Evolutionary conservation across 306 rosid genomes (phyloP).

Genomic region (Herpetospermum pedunculosum): DNA sequence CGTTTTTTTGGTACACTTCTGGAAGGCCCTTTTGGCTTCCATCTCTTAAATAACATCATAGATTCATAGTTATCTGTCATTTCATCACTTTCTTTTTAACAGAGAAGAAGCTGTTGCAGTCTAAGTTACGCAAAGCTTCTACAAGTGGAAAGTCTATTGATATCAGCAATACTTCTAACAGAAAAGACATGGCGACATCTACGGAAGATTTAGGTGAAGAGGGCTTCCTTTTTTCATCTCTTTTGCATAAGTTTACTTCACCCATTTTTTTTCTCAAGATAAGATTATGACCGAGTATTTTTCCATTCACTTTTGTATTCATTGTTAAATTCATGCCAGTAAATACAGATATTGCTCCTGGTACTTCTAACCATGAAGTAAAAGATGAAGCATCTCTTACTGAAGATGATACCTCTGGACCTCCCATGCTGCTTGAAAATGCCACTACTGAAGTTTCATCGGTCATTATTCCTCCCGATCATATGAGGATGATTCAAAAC

Average conservation of each 20-base stretch:
- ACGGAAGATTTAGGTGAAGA: slow-evolving; percentile 81
- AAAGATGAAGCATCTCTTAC: slow-evolving; percentile 23
- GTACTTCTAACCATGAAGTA: slow-evolving; percentile 24
- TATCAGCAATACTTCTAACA: slow-evolving; percentile 23
- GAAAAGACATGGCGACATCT: slow-evolving; percentile 62
- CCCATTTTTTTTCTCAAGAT: slow-evolving; percentile 4
- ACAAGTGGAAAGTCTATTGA: slow-evolving; percentile 39
- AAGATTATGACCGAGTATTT: not conserved
- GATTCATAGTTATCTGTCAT: not conserved
- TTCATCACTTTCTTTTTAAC: slow-evolving; percentile 11
- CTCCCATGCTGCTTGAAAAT: slow-evolving; percentile 24
- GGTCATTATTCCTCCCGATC: slow-evolving; percentile 63
- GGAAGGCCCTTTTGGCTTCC: not conserved
- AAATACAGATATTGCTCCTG: slow-evolving; percentile 27
- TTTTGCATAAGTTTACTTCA: not conserved
- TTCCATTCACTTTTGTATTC: slow-evolving; percentile 8
- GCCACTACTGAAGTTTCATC: slow-evolving; percentile 37
- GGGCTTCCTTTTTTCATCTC: not conserved
- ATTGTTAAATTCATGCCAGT: slow-evolving; percentile 32
- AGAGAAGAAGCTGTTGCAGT: slow-evolving; percentile 84
- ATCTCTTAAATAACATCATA: not conserved
- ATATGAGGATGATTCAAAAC: slow-evolving; percentile 62
- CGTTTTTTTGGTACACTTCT: not conserved
- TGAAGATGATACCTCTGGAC: slow-evolving; percentile 28
- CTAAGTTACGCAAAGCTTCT: slow-evolving; percentile 77